Evolutionary conservation across 805 yeast species (phyloP).

Genomic region (Saccharomyces mikatae): DNA sequence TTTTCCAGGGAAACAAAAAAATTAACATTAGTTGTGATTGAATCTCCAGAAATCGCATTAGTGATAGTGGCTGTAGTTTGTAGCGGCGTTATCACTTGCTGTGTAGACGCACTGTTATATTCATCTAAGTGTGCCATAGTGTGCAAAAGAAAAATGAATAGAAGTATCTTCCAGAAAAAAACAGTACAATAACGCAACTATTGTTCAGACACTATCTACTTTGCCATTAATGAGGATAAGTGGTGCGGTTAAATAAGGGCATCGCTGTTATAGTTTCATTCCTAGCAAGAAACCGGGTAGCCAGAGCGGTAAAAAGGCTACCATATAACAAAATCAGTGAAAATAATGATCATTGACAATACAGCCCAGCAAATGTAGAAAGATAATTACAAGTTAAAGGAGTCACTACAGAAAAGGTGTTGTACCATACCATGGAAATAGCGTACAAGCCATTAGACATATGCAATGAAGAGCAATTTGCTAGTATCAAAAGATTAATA

Average conservation of each 20-base stretch:
- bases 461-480: constrained; percentile 32
- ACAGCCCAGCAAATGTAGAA: background rate
- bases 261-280: background rate
- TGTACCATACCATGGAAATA: constrained; percentile 7
- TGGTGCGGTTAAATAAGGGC: background rate
- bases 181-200: background rate
- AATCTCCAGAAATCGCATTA: constrained; percentile 41
- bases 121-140: background rate
- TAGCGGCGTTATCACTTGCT: background rate
- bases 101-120: background rate
- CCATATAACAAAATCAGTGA: background rate
- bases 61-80: constrained; percentile 8
- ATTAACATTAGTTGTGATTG: constrained; percentile 31
- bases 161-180: background rate
- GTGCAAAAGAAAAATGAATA: background rate
- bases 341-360: background rate
- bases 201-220: background rate
- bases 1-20: constrained; percentile 37
- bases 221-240: background rate
- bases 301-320: background rate
- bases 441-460: constrained; percentile 22
- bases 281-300: background rate
- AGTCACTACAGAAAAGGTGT: background rate
- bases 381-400: background rate
- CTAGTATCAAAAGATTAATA: constrained; percentile 48